Conservation (phyloP, 805 yeast species). For the Candida silvicultrix region DNA sequence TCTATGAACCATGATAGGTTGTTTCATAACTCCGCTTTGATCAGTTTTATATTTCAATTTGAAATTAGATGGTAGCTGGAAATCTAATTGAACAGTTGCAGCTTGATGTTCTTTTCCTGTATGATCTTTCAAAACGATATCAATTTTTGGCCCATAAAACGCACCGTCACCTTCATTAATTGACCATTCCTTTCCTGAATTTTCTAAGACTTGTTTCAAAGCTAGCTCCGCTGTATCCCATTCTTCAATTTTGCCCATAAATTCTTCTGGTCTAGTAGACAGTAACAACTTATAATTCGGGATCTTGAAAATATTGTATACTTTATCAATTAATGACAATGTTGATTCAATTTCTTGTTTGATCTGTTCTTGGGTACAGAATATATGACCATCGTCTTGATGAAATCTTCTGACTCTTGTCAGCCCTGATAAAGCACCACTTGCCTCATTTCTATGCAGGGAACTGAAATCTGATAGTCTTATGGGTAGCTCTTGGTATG, state of each 20-base stretch:
- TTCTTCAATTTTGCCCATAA: slow-evolving; percentile 65
- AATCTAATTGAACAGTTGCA: slow-evolving; percentile 93
- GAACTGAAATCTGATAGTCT: slow-evolving; percentile 86
- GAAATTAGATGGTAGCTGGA: slow-evolving; percentile 86
- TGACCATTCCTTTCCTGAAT: slow-evolving; percentile 53
- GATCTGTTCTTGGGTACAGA: slow-evolving; percentile 77
- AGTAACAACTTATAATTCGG: slow-evolving; percentile 52
- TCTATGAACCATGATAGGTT: slow-evolving; percentile 93
- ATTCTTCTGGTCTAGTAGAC: slow-evolving; percentile 84
- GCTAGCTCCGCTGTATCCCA: slow-evolving; percentile 83
- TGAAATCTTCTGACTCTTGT: slow-evolving; percentile 93
- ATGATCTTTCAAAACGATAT: slow-evolving; percentile 74
- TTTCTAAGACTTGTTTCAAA: slow-evolving; percentile 52
- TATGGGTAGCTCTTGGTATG: slow-evolving; percentile 82
- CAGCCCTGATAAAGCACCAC: slow-evolving; percentile 89
- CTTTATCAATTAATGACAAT: slow-evolving; percentile 63
- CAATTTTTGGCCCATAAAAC: slow-evolving; percentile 94
- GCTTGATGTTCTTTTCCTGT: slow-evolving; percentile 83
- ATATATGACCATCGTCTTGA: slow-evolving; percentile 97
- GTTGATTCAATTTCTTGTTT: slow-evolving; percentile 66
- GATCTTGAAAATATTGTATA: slow-evolving; percentile 53
- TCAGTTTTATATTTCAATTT: slow-evolving; percentile 57
- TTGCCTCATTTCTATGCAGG: slow-evolving; percentile 88
- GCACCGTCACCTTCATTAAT: slow-evolving; percentile 94
- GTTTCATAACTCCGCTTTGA: slow-evolving; percentile 42